phyloP scores from a whole-genome alignment of 2,329 filamentous ascomycete genomes.

The Ceratocystis lukuohia region DNA sequence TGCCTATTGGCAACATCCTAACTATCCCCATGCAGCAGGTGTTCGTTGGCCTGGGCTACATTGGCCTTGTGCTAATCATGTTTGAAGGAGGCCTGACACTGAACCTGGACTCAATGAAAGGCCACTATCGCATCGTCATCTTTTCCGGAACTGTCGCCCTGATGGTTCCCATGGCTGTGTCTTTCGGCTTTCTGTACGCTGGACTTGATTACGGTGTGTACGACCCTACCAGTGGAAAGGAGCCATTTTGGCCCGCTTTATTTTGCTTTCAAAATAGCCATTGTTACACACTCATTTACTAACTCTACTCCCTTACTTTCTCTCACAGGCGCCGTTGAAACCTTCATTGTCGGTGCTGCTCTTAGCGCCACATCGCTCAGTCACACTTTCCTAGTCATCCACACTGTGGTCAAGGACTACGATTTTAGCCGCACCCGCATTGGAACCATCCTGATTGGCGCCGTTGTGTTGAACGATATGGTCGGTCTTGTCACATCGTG shows the following conservation, averaged over 20 bases:
- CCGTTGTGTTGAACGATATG: slow-evolving; percentile 35
- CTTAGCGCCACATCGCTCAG: slow-evolving; percentile 27
- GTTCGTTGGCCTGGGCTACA: slow-evolving; percentile 34
- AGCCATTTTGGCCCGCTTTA: neutral
- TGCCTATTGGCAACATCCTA: slow-evolving; percentile 34
- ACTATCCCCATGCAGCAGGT: slow-evolving; percentile 32
- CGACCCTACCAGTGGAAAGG: neutral
- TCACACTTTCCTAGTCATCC: slow-evolving; percentile 28
- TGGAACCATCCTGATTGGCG: slow-evolving; percentile 33
- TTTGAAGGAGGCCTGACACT: slow-evolving; percentile 37
- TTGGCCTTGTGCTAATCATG: slow-evolving; percentile 37
- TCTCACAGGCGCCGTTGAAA: slow-evolving; percentile 21
- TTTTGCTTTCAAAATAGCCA: neutral
- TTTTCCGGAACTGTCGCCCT: slow-evolving; percentile 33
- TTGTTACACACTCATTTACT: neutral
- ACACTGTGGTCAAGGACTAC: slow-evolving; percentile 24
- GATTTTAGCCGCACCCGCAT: slow-evolving; percentile 32
- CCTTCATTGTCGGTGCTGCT: slow-evolving; percentile 25
- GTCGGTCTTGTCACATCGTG: slow-evolving; percentile 32
- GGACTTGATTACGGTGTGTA: slow-evolving; percentile 30
- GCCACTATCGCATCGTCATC: slow-evolving; percentile 32
- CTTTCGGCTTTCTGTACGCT: slow-evolving; percentile 31
- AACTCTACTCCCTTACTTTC: neutral
- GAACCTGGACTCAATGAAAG: slow-evolving; percentile 33
- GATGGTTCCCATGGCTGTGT: slow-evolving; percentile 33